phyloP scores from a whole-genome alignment of 805 yeast species.

The Henningerozyma blattae region DNA sequence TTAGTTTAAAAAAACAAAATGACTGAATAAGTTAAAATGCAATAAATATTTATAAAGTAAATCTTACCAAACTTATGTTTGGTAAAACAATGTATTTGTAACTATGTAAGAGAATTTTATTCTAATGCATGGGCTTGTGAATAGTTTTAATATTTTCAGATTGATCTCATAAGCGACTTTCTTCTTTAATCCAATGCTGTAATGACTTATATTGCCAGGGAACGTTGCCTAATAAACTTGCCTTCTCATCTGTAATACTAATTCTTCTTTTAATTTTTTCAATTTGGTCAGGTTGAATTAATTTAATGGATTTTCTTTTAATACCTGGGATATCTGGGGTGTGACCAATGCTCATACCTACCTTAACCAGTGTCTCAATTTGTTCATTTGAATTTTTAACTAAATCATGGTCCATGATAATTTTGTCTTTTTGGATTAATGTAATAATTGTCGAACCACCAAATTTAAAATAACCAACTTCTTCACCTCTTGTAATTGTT shows the following conservation, averaged over 20 bases:
- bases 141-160: neutral
- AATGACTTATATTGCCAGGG: slow-evolving; percentile 21
- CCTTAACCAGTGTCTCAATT: slow-evolving; percentile 74
- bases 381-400: slow-evolving; percentile 51
- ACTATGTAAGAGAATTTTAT: neutral
- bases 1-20: too few relatives aligned
- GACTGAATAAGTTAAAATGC: too few relatives aligned
- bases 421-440: slow-evolving; percentile 39
- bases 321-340: slow-evolving; percentile 36
- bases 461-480: slow-evolving; percentile 87
- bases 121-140: neutral
- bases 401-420: slow-evolving; percentile 65
- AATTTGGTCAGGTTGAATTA: slow-evolving; percentile 12
- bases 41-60: too few relatives aligned
- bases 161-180: neutral
- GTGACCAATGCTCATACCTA: slow-evolving; percentile 91
- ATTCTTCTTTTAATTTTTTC: slow-evolving; percentile 21
- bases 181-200: slow-evolving; percentile 6
- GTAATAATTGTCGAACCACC: slow-evolving; percentile 86
- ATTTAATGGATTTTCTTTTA: slow-evolving; percentile 33
- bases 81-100: too few relatives aligned
- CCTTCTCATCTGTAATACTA: slow-evolving; percentile 15
- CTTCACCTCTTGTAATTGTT: slow-evolving; percentile 55
- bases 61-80: too few relatives aligned
- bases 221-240: slow-evolving; percentile 9